A percentile compares a stretch with the other conserved stretches of the same genome.
These are phyloP conservation scores for Zygosaccharomyces bisporus DNA, from an alignment of 805 yeast genomes.

Conservation along the genomic window DNA sequence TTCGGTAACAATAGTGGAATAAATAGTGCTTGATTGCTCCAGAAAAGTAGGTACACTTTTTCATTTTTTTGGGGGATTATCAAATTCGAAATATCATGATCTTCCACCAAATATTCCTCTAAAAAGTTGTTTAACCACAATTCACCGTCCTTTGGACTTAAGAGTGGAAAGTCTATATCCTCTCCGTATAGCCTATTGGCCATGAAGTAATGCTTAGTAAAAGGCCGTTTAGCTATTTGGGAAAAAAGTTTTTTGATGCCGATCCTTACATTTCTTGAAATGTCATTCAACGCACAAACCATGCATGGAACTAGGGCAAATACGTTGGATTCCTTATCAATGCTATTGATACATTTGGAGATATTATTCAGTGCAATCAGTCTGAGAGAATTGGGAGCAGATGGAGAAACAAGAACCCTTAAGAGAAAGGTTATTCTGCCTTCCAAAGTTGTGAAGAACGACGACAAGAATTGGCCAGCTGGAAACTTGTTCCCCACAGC, in stretches of 20 bases:
- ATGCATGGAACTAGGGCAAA: slow-evolving; percentile 59
- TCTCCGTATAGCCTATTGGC: slow-evolving; percentile 57
- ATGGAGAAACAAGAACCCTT: slow-evolving; percentile 53
- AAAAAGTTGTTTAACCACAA: slow-evolving; percentile 41
- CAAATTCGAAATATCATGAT: slow-evolving; percentile 42
- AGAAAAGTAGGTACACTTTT: slow-evolving; percentile 55
- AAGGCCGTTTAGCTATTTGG: slow-evolving; percentile 38
- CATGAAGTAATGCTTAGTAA: slow-evolving; percentile 45
- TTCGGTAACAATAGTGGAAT: slow-evolving; percentile 56
- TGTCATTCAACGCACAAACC: slow-evolving; percentile 50
- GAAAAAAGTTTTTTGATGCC: slow-evolving; percentile 40
- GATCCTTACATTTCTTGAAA: slow-evolving; percentile 48
- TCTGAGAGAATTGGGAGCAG: slow-evolving; percentile 57
- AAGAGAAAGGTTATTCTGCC: slow-evolving; percentile 54
- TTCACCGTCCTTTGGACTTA: slow-evolving; percentile 64
- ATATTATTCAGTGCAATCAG: slow-evolving; percentile 45
- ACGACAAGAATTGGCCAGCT: slow-evolving; percentile 34
- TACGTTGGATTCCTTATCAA: slow-evolving; percentile 40
- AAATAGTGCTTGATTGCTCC: slow-evolving; percentile 62
- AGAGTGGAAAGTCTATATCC: slow-evolving; percentile 44
- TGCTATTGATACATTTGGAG: slow-evolving; percentile 32
- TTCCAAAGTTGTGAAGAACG: slow-evolving; percentile 40
- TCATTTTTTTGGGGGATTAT: slow-evolving; percentile 53
- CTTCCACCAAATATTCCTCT: slow-evolving; percentile 50
- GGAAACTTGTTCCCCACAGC: slow-evolving; percentile 40